Evolutionary conservation across 176 grass and related monocot genomes (phyloP), one percentile per base, ranked within the genome.

Genomic region (Oropetium thomaeum): DNA sequence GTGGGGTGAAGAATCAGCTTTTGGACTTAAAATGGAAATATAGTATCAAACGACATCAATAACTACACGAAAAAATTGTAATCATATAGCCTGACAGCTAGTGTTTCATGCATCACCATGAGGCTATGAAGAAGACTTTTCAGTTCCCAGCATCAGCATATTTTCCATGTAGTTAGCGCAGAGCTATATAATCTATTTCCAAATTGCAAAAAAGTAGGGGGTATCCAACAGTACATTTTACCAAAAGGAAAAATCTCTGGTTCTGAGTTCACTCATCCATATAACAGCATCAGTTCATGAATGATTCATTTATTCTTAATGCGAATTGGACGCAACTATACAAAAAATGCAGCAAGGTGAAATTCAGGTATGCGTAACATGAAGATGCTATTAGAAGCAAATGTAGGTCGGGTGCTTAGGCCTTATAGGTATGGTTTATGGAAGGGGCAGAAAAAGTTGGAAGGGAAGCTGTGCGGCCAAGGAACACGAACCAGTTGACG

Each of bases 401-500:
- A 33, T 15, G 14, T 39, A 0, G 41, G 15, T 45, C 1, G 33
- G 10, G 11, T 29, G 11, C 5, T 16, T 33, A 49, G n/a, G 59
- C 34, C n/a, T n/a, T n/a, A n/a, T n/a, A n/a, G n/a, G n/a, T 63
- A 76, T 12, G 59, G 59, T 64, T 64, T 7, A 51, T 12, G 12
- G n/a, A 10, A 64, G 35, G 30, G 4, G 19, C 3, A 1, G 30
- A 17, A 35, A 8, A 35, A 2, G 19, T 1, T 31, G 22, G 2
- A 3, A 0, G 33, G 17, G 40, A 6, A 48, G 45, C 16, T 6
- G 8, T 30, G 71, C 54, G 45, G 45, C 16, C 19, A 37, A 49
- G 47, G 1, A 29, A 38, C 32, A 79, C 49, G 65, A 84, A 83
- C 81, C 91, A 99, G 76, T 88, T 82, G 73, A 95, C 87, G 45